These are phyloP conservation scores for Xenoacremonium recifei DNA, from an alignment of 2,329 filamentous ascomycete genomes.

Conservation along the genomic window DNA sequence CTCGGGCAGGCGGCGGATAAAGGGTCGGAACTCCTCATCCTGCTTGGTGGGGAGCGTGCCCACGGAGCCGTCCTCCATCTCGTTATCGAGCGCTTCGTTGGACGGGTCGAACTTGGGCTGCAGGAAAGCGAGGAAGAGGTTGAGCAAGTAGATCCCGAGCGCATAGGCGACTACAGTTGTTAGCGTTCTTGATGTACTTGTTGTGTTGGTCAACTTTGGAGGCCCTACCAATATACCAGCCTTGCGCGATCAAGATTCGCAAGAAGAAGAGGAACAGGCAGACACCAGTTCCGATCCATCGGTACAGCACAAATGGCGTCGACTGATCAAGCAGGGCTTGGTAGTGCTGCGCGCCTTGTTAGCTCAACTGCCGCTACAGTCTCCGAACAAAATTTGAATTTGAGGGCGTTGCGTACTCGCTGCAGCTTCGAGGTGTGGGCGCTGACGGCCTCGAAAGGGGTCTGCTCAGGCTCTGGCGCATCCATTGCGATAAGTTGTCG, in stretches of 20 bases:
- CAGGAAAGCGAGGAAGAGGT: slow-evolving; percentile 97
- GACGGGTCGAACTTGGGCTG: slow-evolving; percentile 98
- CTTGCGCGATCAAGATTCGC: slow-evolving; percentile 87
- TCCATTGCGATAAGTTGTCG: slow-evolving; percentile 60
- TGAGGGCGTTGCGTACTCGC: slow-evolving; percentile 59
- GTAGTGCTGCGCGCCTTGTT: slow-evolving; percentile 66
- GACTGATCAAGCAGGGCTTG: slow-evolving; percentile 93
- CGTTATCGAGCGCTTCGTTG: slow-evolving; percentile 84
- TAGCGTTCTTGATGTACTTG: too few species aligned
- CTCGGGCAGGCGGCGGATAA: slow-evolving; percentile 92
- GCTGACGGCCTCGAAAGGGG: slow-evolving; percentile 86
- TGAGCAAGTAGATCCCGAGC: slow-evolving; percentile 96
- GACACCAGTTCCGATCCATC: slow-evolving; percentile 82
- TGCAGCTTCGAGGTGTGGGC: slow-evolving; percentile 76
- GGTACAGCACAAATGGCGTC: slow-evolving; percentile 83
- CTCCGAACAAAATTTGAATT: not conserved
- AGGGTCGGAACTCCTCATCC: slow-evolving; percentile 96
- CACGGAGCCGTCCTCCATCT: slow-evolving; percentile 89
- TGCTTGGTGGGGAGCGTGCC: slow-evolving; percentile 87
- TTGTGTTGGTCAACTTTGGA: slow-evolving; percentile 15
- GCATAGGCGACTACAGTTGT: slow-evolving; percentile 81
- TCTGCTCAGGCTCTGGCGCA: slow-evolving; percentile 80
- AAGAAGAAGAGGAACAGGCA: slow-evolving; percentile 80
- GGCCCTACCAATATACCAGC: slow-evolving; percentile 93
- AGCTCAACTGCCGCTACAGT: slow-evolving; percentile 7